Conservation (phyloP, 331 rosid species). For the Spiraea crenata region DNA sequence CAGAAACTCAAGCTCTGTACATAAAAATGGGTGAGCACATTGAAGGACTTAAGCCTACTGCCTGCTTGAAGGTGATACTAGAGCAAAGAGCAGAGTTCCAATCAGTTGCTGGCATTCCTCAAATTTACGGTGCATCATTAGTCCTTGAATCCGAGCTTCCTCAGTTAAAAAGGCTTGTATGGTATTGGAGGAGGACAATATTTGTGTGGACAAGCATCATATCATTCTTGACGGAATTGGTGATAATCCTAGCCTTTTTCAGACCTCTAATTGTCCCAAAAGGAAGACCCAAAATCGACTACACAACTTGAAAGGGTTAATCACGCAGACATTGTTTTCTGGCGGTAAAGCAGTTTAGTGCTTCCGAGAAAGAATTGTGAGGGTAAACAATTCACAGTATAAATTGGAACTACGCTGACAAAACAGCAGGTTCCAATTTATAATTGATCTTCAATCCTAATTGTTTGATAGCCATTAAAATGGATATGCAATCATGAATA, state of each 20-base stretch:
- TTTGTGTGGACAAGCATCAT: conserved; percentile 23
- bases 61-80: conserved; percentile 21
- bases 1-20: conserved; percentile 26
- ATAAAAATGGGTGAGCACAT: conserved; percentile 11
- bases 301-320: neutral
- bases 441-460: too few relatives aligned
- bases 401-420: too few relatives aligned
- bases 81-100: conserved; percentile 26
- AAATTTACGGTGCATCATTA: conserved; percentile 14
- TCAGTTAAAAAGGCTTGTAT: conserved; percentile 7
- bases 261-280: conserved; percentile 7
- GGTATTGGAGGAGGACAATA: conserved; percentile 29
- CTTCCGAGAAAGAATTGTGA: neutral
- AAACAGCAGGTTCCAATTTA: too few relatives aligned
- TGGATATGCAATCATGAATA: neutral
- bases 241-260: conserved; percentile 11
- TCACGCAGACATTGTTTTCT: neutral
- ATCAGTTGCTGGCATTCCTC: conserved; percentile 12
- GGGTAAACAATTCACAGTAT: neutral
- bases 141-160: conserved; percentile 25
- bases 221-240: conserved; percentile 19
- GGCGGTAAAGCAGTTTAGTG: neutral
- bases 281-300: conserved; percentile 3
- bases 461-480: neutral
- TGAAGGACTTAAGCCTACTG: conserved; percentile 21